Evolutionary conservation across 495 filamentous ascomycete species (phyloP).

Genomic region (Lichina pygmaea): DNA sequence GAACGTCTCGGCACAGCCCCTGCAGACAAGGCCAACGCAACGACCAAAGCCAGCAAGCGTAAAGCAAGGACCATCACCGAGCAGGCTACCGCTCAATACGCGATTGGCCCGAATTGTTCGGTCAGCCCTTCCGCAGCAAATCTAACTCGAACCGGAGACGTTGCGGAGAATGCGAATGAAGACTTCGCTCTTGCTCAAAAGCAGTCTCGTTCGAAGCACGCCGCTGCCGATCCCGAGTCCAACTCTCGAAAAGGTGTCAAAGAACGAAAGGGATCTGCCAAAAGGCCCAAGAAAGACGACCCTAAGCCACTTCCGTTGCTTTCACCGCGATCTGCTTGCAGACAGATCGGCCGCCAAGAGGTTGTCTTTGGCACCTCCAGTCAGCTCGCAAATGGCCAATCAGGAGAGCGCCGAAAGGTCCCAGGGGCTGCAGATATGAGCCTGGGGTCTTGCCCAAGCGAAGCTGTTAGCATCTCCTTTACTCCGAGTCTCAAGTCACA

Average conservation of each 20-base stretch:
- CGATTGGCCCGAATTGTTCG: constrained; percentile 8
- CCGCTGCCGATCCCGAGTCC: no score
- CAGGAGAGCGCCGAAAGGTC: not conserved
- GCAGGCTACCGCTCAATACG: constrained; percentile 55
- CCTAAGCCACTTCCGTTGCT: constrained; percentile 25
- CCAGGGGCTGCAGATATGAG: no score
- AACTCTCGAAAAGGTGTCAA: no score
- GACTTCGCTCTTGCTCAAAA: not conserved
- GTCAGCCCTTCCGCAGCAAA: constrained; percentile 10
- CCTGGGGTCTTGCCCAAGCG: no score
- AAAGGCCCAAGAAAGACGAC: constrained; percentile 18
- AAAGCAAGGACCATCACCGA: constrained; percentile 68
- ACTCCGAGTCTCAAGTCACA: not conserved
- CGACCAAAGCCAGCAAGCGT: constrained; percentile 30
- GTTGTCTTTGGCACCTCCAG: constrained; percentile 84
- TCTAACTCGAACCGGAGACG: not conserved
- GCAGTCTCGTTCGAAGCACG: not conserved
- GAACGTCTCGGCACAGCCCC: constrained; percentile 3
- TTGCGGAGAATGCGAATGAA: not conserved
- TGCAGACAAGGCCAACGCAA: constrained; percentile 15
- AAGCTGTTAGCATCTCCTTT: not conserved
- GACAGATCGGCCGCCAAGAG: constrained; percentile 42
- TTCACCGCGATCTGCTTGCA: constrained; percentile 44
- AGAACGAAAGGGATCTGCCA: constrained; percentile 5
- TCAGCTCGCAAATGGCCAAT: constrained; percentile 36